Conservation (phyloP, 495 filamentous ascomycete species). For the Neurospora africana region DNA sequence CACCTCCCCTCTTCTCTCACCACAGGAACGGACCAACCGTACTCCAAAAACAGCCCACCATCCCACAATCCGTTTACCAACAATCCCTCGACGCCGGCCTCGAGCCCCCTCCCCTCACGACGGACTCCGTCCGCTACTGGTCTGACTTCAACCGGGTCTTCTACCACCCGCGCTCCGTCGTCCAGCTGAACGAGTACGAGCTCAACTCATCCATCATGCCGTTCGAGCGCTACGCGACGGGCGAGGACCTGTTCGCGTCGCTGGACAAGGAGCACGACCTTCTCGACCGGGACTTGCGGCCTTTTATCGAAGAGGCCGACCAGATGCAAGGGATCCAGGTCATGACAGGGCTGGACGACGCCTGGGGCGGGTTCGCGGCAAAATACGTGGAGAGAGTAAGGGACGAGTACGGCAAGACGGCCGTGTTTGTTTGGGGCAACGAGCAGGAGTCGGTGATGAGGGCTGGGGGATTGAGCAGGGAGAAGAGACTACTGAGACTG, state of each 20-base stretch:
- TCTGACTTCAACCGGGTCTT: constrained; percentile 87
- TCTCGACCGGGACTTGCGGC: constrained; percentile 76
- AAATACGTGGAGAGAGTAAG: constrained; percentile 69
- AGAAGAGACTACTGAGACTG: constrained; percentile 38
- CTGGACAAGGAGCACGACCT: constrained; percentile 81
- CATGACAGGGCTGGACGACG: constrained; percentile 70
- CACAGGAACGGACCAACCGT: constrained; percentile 59
- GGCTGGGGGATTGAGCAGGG: constrained; percentile 13
- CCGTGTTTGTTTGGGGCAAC: constrained; percentile 65
- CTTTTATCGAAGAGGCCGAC: constrained; percentile 88
- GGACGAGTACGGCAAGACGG: constrained; percentile 84
- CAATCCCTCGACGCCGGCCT: constrained; percentile 61
- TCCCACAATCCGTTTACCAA: constrained; percentile 65
- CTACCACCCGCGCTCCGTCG: constrained; percentile 81
- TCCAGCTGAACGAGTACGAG: constrained; percentile 84
- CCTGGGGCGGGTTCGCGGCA: constrained; percentile 82
- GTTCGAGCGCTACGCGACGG: constrained; percentile 70
- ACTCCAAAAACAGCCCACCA: constrained; percentile 52
- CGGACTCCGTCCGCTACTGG: constrained; percentile 78
- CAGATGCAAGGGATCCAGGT: constrained; percentile 81
- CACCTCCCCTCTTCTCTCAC: neutral
- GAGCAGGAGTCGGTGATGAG: constrained; percentile 1
- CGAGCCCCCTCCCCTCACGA: constrained; percentile 49
- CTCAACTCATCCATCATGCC: constrained; percentile 65
- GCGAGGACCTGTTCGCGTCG: constrained; percentile 71